Percentiles rank a stretch among this genome's conserved stretches.
Conservation (phyloP, 2,329 filamentous ascomycete genomes). For the Hypomyces rosellus region DNA sequence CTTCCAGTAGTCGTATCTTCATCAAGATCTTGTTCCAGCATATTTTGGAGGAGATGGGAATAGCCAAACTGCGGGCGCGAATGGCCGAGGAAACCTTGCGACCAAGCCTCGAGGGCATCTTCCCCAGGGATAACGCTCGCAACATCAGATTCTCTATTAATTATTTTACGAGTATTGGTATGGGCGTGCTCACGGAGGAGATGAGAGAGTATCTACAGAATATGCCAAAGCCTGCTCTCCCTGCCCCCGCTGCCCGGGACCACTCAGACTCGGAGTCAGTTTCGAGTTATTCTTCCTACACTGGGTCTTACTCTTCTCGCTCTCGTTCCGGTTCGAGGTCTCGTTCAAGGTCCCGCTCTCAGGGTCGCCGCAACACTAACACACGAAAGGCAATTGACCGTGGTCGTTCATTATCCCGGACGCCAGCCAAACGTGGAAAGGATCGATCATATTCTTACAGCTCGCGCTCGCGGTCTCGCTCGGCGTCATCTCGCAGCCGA, state of each 20-base stretch:
- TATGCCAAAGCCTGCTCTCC: conserved; percentile 75
- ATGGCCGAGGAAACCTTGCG: conserved; percentile 74
- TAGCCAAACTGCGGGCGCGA: conserved; percentile 69
- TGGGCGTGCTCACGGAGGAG: conserved; percentile 89
- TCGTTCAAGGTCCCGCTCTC: conserved; percentile 21
- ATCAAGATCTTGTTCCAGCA: conserved; percentile 98
- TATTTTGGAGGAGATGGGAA: conserved; percentile 76
- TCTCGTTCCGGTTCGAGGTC: conserved; percentile 29
- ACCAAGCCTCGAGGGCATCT: conserved; percentile 75
- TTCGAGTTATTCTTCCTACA: conserved; percentile 74
- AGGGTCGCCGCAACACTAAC: conserved; percentile 12
- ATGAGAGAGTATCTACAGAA: conserved; percentile 90
- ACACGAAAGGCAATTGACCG: conserved; percentile 18
- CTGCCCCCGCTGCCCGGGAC: conserved; percentile 53
- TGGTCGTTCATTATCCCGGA: conserved; percentile 23
- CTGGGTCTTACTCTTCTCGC: conserved; percentile 52
- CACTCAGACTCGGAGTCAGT: conserved; percentile 65
- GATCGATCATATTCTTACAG: conserved; percentile 39
- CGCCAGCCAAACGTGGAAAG: conserved; percentile 19
- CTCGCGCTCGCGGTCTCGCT: conserved; percentile 37
- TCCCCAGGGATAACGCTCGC: conserved; percentile 81
- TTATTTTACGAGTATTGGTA: conserved; percentile 96
- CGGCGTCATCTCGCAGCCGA: conserved; percentile 14
- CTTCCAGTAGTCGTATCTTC: conserved; percentile 92
- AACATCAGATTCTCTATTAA: conserved; percentile 98